These are phyloP conservation scores for Trichoderma sp. DNA, from an alignment of 2,329 filamentous ascomycete genomes.

Conservation along the genomic window DNA sequence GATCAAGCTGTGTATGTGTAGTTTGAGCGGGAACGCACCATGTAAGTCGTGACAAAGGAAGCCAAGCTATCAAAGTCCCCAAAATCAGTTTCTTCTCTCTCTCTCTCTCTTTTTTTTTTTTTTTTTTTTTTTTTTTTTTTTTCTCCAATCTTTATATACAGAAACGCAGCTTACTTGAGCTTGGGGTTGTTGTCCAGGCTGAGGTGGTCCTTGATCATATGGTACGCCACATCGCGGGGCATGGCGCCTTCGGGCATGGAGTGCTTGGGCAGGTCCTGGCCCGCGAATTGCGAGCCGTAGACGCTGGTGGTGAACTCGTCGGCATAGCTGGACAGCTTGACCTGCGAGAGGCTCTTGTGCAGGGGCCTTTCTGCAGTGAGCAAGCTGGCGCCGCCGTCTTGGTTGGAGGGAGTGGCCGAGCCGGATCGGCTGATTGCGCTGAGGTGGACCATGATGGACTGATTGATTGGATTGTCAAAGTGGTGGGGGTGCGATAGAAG, in stretches of 20 bases:
- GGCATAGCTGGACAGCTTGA: constrained; percentile 49
- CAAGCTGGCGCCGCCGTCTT: constrained; percentile 20
- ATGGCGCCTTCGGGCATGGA: constrained; percentile 90
- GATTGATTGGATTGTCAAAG: constrained; percentile 16
- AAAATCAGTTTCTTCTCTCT: neutral
- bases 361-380: constrained; percentile 25
- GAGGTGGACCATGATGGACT: constrained; percentile 50
- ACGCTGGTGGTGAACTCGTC: constrained; percentile 72
- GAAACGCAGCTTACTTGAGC: constrained; percentile 63
- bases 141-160: neutral
- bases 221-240: constrained; percentile 89
- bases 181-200: constrained; percentile 89
- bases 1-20: neutral
- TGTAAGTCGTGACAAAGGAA: constrained; percentile 93
- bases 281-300: constrained; percentile 83
- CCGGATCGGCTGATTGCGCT: constrained; percentile 38
- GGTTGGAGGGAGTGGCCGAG: constrained; percentile 19
- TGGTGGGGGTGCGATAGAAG: neutral
- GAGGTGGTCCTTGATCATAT: constrained; percentile 94
- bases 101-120: too few species aligned
- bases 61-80: constrained; percentile 54
- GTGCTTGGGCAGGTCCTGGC: constrained; percentile 72
- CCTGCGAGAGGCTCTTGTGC: constrained; percentile 30
- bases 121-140: constrained; percentile 33
- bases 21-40: constrained; percentile 54